Evolutionary conservation across 164 flowering plant genomes (phyloP), one percentile per base, ranked within the genome.

Genomic region (Saururus chinensis): DNA sequence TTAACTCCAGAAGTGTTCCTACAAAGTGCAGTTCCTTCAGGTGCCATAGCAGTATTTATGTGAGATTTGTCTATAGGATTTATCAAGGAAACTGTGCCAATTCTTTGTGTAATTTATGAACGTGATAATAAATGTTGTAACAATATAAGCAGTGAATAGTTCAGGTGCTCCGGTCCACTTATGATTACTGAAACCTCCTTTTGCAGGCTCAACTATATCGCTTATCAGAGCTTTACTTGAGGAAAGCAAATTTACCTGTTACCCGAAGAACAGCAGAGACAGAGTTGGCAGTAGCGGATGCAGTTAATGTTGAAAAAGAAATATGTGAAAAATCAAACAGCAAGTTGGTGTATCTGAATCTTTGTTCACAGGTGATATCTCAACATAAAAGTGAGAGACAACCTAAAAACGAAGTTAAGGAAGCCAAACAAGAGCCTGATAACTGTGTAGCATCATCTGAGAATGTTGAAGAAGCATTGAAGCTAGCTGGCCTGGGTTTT

Each of bases 241-340:
- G 67, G 76, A 81, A 80, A 68, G 77, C 88, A 66, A 79, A 87
- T 77, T 68, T 85, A 25, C 78, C 86, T 16, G 79, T 72, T 54
- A 81, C 84, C 9, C 69, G 77, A 58, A 78, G 87, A 79, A 80
- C 86, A 64, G 99, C 91, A 65, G 96, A 68, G 23, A 83, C 92
- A 26, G 97, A 90, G 74, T 75, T 93, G 71, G 99, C 98, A 26
- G 76, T 87, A 79, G 96, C 86, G 16, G 98, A 89, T 83, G 92
- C 96, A 14, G 65, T 82, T 67, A 92, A 89, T 65, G 78, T 87
- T 70, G 98, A 92, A 70, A 89, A 77, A 69, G 83, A 71, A 66
- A 72, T 87, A 65, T 92, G 84, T 60, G 80, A 84, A 67, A 80
- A 75, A 71, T 87, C 98, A 70, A 87, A 71, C 60, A 85, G 91